phyloP scores from a whole-genome alignment of 345 rosid genomes.

The Moricandia moricandioides region DNA sequence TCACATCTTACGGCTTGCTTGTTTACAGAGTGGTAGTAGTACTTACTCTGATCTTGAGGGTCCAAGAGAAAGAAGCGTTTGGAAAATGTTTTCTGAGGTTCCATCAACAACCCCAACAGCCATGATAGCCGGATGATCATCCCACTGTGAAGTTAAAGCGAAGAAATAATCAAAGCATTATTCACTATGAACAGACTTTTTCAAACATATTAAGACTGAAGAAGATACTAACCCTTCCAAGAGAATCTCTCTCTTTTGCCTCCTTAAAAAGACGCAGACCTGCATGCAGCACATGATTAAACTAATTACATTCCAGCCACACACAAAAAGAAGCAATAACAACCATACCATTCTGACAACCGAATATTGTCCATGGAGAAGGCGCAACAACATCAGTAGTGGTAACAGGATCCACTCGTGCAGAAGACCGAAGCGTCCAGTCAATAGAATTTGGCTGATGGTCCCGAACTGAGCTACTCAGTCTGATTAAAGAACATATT shows the following conservation, averaged over 20 bases:
- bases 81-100: constrained; percentile 89
- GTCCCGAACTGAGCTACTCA: constrained; percentile 55
- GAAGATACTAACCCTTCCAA: constrained; percentile 55
- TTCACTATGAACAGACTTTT: not conserved
- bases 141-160: constrained; percentile 56
- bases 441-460: constrained; percentile 52
- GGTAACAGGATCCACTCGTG: constrained; percentile 52
- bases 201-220: not conserved
- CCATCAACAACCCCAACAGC: constrained; percentile 94
- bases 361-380: constrained; percentile 92
- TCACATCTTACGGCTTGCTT: not conserved
- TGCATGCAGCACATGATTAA: constrained; percentile 33
- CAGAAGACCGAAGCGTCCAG: constrained; percentile 67
- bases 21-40: not conserved
- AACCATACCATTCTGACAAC: constrained; percentile 80
- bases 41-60: constrained; percentile 89
- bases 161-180: constrained; percentile 6
- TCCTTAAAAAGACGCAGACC: constrained; percentile 93
- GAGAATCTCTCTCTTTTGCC: constrained; percentile 76
- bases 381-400: constrained; percentile 89
- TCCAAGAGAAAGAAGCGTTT: constrained; percentile 93
- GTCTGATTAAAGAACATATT: constrained; percentile 42
- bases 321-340: not conserved
- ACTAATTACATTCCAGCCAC: not conserved
- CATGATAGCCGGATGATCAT: constrained; percentile 97